Base-by-base conservation (phyloP, 2,329 filamentous ascomycete genomes). In the Neopestalotiopsis clavispora region DNA sequence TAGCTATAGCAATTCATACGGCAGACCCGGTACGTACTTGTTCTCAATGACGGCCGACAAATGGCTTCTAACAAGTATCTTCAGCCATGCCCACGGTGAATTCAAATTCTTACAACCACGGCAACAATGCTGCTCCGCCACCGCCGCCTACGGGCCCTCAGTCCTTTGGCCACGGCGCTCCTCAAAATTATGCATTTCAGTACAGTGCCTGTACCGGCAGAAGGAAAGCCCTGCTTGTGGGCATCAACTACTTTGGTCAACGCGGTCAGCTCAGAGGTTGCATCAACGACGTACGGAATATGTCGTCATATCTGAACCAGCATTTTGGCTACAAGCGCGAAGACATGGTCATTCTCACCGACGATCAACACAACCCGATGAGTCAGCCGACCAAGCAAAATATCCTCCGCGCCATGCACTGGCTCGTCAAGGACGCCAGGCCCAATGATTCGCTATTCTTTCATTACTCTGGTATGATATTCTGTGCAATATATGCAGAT, bases 231-330 rank as follows among this genome's bases (percentile, higher is more conserved):
- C 84, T 98, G 38, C 82, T 98, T 70, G 95, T 98, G 74, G 95
- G 95, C 67, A 97, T 98, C 85, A 98, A 98, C 83, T 98, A 98
- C 82, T 98, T 98, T 78, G 91, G 92, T 65, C 95, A 98, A 82
- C 90, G 93, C 69, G 95, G 95, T 34, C 93, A 98, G 84, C 86
- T 98, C 62, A 87, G 94, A 69, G 95, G 95, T 60, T 98, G 95
- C 78, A 98, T 98, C 84, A 98, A 98, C 78, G 95, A 98, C 79
- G 95, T 98, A 58, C 93, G 95, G 82, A 98, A 98, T 84, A 97
- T 98, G 94, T 97, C 94, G 28, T 87, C 88, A 64, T 98, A 97
- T 78, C 85, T 98, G 69, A 93, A 94, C 72, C 90, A 95, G 80
- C 91, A 94, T 77, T 98, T 97, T 80, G 93, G 93, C 38, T 98